Base-by-base conservation (phyloP, 2,329 filamentous ascomycete genomes). In the Parastagonospora avenae region DNA sequence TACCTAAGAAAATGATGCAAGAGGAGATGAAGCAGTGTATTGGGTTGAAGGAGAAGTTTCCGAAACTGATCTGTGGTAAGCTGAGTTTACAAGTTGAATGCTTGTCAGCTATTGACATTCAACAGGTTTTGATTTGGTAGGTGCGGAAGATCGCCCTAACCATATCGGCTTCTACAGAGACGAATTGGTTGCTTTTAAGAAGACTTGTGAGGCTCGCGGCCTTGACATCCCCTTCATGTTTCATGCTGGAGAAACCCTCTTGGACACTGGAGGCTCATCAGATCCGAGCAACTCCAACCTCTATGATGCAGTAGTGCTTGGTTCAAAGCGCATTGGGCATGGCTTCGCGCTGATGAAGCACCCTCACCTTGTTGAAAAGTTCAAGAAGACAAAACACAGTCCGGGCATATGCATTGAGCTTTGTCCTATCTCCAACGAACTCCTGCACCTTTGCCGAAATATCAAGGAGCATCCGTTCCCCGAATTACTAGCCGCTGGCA, bases 361-460 rank as follows among this genome's bases (percentile, higher is more conserved):
- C 65, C 69, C 68, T 2, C 75, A 82, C 32, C 74, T 91, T n/a
- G 83, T 90, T 72, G 76, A 85, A 55, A 75, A 81, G 42, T 89
- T 90, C 81, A 76, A 77, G n/a, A 59, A 60, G 10, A 63, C 48
- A 4, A 42, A 55, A 0, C 27, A 32, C 0, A 48, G 38, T 8
- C 35, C 46, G 0, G 68, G 65, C 0, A 82, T 91, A 30, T 90
- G 87, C 59, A 78, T 92, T n/a, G 89, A 92, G 74, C 76, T 89
- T 1, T 91, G 89, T 60, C 89, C 88, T 0, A 90, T 91, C 42
- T 91, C 87, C 1, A 92, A 91, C 64, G 89, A 92, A 76, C 77
- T 91, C 0, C 74, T 91, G 14, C 87, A 89, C 30, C 78, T 92
- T 14, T 89, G 86, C 43, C 81, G 85, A 8, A 80, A 83, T 39